Conservation (phyloP, 495 filamentous ascomycete genomes). For the Neurospora tetraspora region DNA sequence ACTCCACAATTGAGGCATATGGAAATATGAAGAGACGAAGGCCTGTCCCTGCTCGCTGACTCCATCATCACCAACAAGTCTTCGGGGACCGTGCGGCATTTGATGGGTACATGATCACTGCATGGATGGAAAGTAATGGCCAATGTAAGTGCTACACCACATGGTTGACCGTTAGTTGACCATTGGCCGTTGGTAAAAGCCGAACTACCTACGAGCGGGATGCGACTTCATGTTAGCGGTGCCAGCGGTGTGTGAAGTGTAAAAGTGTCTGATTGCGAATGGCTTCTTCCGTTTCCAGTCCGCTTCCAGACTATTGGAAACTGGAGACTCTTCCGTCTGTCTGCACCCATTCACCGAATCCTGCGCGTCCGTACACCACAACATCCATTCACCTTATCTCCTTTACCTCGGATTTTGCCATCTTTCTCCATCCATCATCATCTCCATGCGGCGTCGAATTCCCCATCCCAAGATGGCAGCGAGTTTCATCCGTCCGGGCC, state of each 20-base stretch:
- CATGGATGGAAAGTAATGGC: too few species aligned
- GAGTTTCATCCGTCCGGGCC: neutral
- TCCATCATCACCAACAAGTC: neutral
- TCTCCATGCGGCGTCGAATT: neutral
- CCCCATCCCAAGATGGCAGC: neutral
- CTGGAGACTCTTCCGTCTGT: neutral
- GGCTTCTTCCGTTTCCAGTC: neutral
- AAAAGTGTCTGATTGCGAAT: neutral
- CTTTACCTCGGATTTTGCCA: too few species aligned
- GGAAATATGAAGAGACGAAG: neutral
- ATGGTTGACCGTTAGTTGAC: neutral
- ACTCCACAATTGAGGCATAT: neutral
- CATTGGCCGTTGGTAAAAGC: neutral
- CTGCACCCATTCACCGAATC: neutral
- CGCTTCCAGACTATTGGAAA: neutral
- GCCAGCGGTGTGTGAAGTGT: neutral
- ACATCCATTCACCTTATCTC: too few species aligned
- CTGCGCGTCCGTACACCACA: too few species aligned
- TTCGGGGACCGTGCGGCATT: neutral
- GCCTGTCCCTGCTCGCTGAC: neutral
- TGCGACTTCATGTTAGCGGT: neutral
- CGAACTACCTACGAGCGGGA: neutral
- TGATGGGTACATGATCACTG: too few species aligned
- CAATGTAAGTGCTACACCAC: too few species aligned
- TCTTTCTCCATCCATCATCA: neutral